Conservation (phyloP, 2,329 filamentous ascomycete genomes). For the Talaromyces sp. region DNA sequence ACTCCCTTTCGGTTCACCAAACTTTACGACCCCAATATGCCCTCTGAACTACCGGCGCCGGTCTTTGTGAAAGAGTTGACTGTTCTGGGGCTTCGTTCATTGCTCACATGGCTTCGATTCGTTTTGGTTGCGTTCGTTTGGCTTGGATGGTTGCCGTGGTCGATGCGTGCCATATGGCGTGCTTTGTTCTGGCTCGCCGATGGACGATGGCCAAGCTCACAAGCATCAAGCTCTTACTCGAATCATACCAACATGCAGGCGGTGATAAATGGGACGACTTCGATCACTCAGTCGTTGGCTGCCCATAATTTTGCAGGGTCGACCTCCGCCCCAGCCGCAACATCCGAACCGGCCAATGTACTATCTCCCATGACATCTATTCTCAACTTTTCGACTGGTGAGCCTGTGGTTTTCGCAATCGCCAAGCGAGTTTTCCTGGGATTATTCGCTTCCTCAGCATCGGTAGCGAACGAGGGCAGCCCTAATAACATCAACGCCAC, state of each 20-base stretch:
- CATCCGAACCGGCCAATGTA: conserved; percentile 22
- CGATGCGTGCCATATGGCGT: conserved; percentile 87
- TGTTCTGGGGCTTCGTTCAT: conserved; percentile 64
- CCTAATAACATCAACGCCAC: conserved; percentile 21
- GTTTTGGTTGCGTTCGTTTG: conserved; percentile 77
- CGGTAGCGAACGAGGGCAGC: conserved; percentile 20
- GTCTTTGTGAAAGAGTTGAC: conserved; percentile 75
- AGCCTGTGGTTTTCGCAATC: conserved; percentile 42
- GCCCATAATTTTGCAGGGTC: conserved; percentile 19
- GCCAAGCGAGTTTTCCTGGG: conserved; percentile 38
- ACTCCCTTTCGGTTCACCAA: conserved; percentile 98
- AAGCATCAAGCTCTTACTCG: conserved; percentile 15
- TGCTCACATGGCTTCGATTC: conserved; percentile 73
- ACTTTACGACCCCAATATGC: conserved; percentile 93
- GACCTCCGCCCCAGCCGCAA: conserved; percentile 18
- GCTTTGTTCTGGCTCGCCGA: conserved; percentile 93
- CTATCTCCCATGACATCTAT: conserved; percentile 34
- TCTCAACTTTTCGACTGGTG: conserved; percentile 35
- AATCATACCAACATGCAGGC: conserved; percentile 17
- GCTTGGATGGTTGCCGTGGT: conserved; percentile 81
- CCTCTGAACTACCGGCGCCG: conserved; percentile 68
- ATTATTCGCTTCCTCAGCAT: conserved; percentile 26
- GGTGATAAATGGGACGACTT: conserved; percentile 22
- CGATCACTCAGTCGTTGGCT: conserved; percentile 15
- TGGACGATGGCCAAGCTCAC: conserved; percentile 52